These are phyloP conservation scores for Athelia sp. DNA, from an alignment of 1,284 basidiomycete genomes.

Conservation along the genomic window DNA sequence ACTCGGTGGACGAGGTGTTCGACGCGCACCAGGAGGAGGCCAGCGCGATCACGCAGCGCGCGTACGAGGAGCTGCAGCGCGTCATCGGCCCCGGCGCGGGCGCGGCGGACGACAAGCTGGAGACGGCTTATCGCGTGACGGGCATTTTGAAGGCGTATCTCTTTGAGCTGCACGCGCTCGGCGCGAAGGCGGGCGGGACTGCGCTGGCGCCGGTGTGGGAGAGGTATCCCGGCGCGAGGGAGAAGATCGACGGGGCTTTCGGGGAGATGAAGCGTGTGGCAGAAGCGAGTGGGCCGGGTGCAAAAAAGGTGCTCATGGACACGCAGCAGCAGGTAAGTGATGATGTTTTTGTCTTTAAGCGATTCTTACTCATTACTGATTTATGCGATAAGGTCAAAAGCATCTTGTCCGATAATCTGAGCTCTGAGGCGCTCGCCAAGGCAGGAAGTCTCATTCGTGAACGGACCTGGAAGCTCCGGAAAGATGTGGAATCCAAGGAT, in stretches of 20 bases:
- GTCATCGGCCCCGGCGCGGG: slow-evolving; percentile 10
- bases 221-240: slow-evolving; percentile 26
- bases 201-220: slow-evolving; percentile 20
- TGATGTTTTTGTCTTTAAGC: background rate
- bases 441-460: slow-evolving; percentile 2
- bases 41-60: slow-evolving; percentile 31
- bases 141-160: background rate
- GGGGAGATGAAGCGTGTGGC: slow-evolving; percentile 26
- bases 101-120: background rate
- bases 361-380: background rate
- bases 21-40: slow-evolving; percentile 38
- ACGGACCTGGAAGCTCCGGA: background rate
- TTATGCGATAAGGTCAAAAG: background rate
- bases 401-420: slow-evolving; percentile 11
- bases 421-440: background rate
- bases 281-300: slow-evolving; percentile 28
- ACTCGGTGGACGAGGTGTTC: slow-evolving; percentile 35
- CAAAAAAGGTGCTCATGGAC: slow-evolving; percentile 29
- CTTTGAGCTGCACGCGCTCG: slow-evolving; percentile 11
- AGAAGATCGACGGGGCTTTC: slow-evolving; percentile 28
- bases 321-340: slow-evolving; percentile 22
- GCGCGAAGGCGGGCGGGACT: slow-evolving; percentile 17
- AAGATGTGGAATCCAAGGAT: background rate
- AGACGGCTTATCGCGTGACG: background rate
- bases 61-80: slow-evolving; percentile 32